Conservation (phyloP, 176 grass and related monocot species). For the Eragrostis nindensis region DNA sequence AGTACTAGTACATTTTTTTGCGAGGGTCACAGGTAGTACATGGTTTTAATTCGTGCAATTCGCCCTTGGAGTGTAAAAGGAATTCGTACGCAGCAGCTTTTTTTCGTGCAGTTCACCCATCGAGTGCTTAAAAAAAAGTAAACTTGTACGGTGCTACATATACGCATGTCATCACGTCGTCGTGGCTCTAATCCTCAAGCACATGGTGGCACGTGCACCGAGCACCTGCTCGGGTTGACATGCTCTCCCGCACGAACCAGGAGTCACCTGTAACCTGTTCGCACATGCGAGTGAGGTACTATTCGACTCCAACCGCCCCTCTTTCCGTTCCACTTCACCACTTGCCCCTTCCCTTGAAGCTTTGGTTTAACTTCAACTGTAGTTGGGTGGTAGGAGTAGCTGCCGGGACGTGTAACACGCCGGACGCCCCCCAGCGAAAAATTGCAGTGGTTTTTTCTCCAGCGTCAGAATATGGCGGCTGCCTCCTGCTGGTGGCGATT, state of each 20-base stretch:
- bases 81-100: no score
- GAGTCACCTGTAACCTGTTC: not conserved
- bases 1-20: no score
- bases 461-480: not conserved
- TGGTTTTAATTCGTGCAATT: no score
- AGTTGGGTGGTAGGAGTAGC: no score
- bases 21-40: no score
- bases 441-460: not conserved
- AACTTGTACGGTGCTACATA: not conserved
- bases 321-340: not conserved
- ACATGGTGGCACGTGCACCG: slow-evolving; percentile 27
- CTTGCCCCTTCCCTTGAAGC: not conserved
- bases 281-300: not conserved
- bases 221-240: slow-evolving; percentile 14
- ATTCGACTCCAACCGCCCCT: not conserved
- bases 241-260: slow-evolving; percentile 9
- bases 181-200: not conserved
- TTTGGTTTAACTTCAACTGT: not conserved
- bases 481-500: not conserved
- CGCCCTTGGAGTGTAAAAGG: no score
- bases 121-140: not conserved
- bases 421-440: no score
- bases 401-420: no score
- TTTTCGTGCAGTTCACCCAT: not conserved
- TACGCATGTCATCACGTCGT: not conserved